phyloP scores from a whole-genome alignment of 164 flowering plant genomes.

The Tetrastigma voinierianum region DNA sequence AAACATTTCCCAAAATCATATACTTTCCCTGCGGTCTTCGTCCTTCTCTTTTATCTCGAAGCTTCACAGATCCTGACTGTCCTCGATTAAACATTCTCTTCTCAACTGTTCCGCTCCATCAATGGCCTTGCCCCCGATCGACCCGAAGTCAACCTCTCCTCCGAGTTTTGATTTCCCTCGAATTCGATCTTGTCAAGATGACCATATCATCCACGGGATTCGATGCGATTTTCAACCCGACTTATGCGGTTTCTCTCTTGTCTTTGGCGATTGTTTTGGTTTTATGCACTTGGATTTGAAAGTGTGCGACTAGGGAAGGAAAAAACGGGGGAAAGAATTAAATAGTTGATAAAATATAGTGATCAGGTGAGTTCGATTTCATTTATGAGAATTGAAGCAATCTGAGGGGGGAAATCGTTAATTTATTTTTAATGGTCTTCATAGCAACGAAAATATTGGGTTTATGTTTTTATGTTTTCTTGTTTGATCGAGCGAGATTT shows the following conservation, averaged over 20 bases:
- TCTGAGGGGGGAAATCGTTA: too few species aligned
- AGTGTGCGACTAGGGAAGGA: too few species aligned
- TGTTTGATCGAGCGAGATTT: too few species aligned
- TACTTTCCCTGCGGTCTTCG: conserved; percentile 79
- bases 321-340: too few species aligned
- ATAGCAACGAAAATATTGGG: too few species aligned
- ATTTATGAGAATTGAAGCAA: too few species aligned
- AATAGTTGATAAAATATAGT: too few species aligned
- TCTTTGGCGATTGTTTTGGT: background rate
- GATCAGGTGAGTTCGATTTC: too few species aligned
- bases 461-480: too few species aligned
- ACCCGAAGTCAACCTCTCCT: conserved; percentile 53
- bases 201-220: conserved; percentile 87
- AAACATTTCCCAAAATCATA: conserved; percentile 43
- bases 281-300: background rate
- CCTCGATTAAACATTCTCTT: conserved; percentile 2
- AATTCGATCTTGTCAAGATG: conserved; percentile 63
- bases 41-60: conserved; percentile 65
- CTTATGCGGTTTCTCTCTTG: conserved; percentile 38
- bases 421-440: too few species aligned
- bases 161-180: conserved; percentile 70
- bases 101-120: conserved; percentile 16
- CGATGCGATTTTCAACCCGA: too few species aligned
- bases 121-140: conserved; percentile 4
- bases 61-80: conserved; percentile 15